Base-by-base conservation (phyloP, 2,329 filamentous ascomycete genomes). In the Fusarium sp. region DNA sequence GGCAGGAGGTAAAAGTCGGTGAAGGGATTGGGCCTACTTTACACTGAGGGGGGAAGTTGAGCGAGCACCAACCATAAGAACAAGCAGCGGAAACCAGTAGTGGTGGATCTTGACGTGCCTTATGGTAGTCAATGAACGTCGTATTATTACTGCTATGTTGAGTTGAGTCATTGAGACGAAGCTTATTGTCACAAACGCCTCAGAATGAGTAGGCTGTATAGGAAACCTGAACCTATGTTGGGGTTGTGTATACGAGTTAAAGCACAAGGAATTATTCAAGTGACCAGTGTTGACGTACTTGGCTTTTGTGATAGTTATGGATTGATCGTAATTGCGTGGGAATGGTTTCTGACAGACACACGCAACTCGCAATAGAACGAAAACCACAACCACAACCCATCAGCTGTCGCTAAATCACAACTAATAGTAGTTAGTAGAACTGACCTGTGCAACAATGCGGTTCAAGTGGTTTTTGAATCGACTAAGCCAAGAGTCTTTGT, bases 1-100 rank as follows among this genome's bases (percentile, higher is more conserved):
- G 67, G 68, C 50, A 56, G 65, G 53, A 53, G 50, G 65, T 62
- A 75, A 77, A 77, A 77, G 75, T 77, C 75, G 75, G 75, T 77
- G 75, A 77, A 73, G 73, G 62, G 62, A 56, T 63, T 65, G 64
- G 64, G 65, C 50, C 63, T 54, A 52, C 60, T 60, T 36, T 20
- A 51, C 18, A 61, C 56, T 59, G 64, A 67, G 70, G 71, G 67
- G 26, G 72, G 30, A 61, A 64, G 30, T 56, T 41, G 49, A 67
- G 70, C 59, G 67, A 71, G 64, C 67, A 70, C 61, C 64, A 69
- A 62, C 63, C 62, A 74, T 65, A 70, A 60, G 42, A 52, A 51
- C 26, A 52, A 47, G 57, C 38, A 60, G 28, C 58, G 40, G 53
- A 40, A 38, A 49, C 34, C 57, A 54, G 13, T 26, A 13, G 62